Evolutionary conservation across 2,329 filamentous ascomycete species (phyloP).

Genomic region (Stachybotrys echinatus): DNA sequence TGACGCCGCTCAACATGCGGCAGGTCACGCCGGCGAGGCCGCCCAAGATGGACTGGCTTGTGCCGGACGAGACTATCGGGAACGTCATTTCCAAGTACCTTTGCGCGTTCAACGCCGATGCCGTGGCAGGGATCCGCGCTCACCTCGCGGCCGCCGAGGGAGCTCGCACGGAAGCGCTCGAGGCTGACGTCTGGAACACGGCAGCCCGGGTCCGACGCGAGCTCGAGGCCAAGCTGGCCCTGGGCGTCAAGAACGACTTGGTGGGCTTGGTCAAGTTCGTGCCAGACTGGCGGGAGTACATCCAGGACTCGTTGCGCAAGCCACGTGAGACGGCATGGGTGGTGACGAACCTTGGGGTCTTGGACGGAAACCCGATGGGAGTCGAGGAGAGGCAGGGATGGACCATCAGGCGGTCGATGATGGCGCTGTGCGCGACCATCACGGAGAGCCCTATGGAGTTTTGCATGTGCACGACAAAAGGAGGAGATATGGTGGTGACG

Average conservation of each 20-base stretch:
- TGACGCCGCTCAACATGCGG: constrained; percentile 15
- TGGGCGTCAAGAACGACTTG: constrained; percentile 15
- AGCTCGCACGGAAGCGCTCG: constrained; percentile 4
- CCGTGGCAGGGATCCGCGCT: constrained; percentile 2
- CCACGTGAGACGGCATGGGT: constrained; percentile 14
- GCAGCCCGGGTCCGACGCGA: constrained; percentile 6
- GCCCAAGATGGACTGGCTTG: not conserved
- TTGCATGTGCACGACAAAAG: not conserved
- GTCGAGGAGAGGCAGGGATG: not conserved
- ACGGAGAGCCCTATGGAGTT: not conserved
- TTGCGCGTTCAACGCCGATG: constrained; percentile 1
- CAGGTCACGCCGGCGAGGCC: constrained; percentile 10
- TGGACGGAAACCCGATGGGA: constrained; percentile 10
- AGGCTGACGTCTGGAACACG: constrained; percentile 15
- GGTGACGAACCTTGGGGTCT: constrained; percentile 20
- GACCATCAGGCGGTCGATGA: not conserved
- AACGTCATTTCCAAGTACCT: constrained; percentile 9
- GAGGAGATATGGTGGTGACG: not conserved
- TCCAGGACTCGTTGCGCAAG: constrained; percentile 11
- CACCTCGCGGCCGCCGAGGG: constrained; percentile 1
- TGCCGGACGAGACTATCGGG: constrained; percentile 7
- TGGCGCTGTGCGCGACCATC: not conserved
- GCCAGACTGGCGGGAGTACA: constrained; percentile 15
- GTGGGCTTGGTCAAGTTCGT: constrained; percentile 17
- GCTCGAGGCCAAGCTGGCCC: constrained; percentile 10